Evolutionary conservation across 1,284 basidiomycete genomes (phyloP), one percentile per base, ranked within the genome.

Genomic region (Leccinum subfulvum): DNA sequence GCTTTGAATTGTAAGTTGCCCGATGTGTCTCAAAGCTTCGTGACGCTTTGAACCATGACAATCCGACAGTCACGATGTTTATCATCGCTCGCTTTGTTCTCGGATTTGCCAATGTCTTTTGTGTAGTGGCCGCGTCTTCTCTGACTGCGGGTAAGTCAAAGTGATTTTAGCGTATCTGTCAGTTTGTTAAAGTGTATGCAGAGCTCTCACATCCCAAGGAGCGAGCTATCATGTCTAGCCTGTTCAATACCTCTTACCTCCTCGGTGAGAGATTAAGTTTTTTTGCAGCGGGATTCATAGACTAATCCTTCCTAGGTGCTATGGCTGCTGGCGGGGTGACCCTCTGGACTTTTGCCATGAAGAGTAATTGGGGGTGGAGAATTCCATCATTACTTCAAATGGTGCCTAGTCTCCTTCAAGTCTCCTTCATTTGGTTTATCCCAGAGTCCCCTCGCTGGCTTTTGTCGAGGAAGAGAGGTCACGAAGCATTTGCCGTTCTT

Each of bases 381-480:
- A 68, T 69, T 3, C 69, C 69, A n/a, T 67, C 64, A 4, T 21
- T 70, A 1, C 23, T 88, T 8, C 87, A 89, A 71, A 71, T 79
- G 26, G 64, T 80, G 0, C 84, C 86, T 1, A 80, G 81, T 53
- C 21, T 75, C n/a, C 66, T 85, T n/a, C 84, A 84, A 65, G 68
- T 87, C 23, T 62, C 64, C 13, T 83, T 82, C 67, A 74, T 82
- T 57, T 79, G 72, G 66, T 79, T 83, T 65, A 75, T 86, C 21
- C 85, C 85, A 4, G 84, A 88, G 68, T 84, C 82, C 1, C 86
- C 86, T 49, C 81, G 86, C 62, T 88, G 83, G 83, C 77, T 87
- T 13, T 75, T 87, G 57, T 79, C 80, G 21, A 81, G 80, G 57
- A 83, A 82, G 8, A 76, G 80, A n/a, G 75, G 73, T 3, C 78